These are phyloP conservation scores for Phyllosticta citribraziliensis DNA, from an alignment of 2,329 filamentous ascomycete genomes.

Conservation along the genomic window DNA sequence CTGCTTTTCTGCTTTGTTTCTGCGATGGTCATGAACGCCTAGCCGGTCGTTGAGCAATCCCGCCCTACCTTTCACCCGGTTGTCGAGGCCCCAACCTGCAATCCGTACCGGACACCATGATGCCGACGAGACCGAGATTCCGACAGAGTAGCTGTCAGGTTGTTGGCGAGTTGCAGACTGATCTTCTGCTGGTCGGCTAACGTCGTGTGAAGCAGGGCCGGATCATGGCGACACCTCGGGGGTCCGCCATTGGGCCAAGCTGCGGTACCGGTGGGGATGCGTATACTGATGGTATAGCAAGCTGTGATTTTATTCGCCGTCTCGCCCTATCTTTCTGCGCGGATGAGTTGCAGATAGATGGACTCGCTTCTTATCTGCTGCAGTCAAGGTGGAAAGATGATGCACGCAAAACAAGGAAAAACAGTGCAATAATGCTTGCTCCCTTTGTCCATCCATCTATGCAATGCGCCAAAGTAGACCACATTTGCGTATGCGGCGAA, in stretches of 20 bases:
- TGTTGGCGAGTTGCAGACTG: background rate
- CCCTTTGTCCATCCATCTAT: background rate
- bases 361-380: background rate
- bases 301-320: background rate
- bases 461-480: background rate
- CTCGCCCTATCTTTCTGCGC: background rate
- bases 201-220: background rate
- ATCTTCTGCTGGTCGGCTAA: background rate
- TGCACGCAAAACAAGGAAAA: background rate
- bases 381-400: background rate
- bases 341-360: background rate
- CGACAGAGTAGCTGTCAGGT: background rate
- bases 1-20: background rate
- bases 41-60: background rate
- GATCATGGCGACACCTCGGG: background rate
- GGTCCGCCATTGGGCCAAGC: background rate
- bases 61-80: background rate
- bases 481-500: background rate
- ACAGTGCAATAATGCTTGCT: background rate
- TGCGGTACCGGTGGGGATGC: background rate
- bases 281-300: background rate
- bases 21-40: background rate
- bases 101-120: background rate
- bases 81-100: background rate
- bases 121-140: background rate